Conservation (phyloP, 2,329 filamentous ascomycete species). For the Rhynchosporium agropyri region DNA sequence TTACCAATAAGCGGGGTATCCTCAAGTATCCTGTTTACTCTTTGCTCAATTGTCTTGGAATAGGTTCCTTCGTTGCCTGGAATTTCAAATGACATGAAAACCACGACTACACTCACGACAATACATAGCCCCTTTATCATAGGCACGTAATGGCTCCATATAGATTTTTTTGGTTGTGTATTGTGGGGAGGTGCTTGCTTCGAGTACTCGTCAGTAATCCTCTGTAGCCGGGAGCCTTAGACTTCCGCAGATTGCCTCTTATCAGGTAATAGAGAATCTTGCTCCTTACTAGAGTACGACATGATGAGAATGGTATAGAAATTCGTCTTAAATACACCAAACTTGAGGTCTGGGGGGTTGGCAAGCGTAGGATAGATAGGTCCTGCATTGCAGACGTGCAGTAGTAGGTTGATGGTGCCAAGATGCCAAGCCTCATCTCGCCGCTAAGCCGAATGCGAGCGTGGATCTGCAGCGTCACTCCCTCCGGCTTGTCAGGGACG, state of each 20-base stretch:
- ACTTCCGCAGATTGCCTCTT: constrained; percentile 38
- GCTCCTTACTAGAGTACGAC: constrained; percentile 37
- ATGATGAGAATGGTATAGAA: constrained; percentile 21
- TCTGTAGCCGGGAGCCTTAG: constrained; percentile 31
- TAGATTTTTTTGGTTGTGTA: neutral
- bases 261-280: constrained; percentile 40
- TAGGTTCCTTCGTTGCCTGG: constrained; percentile 19
- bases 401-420: constrained; percentile 5
- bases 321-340: neutral
- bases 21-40: constrained; percentile 49
- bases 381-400: too few relatives aligned
- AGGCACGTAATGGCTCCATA: constrained; percentile 13
- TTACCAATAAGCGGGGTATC: constrained; percentile 53
- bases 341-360: too few relatives aligned
- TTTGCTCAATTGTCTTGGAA: constrained; percentile 37
- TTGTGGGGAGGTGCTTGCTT: neutral
- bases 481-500: neutral
- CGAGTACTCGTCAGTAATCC: constrained; percentile 29
- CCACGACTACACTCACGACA: constrained; percentile 25
- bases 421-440: neutral
- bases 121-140: constrained; percentile 27
- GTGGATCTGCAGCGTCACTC: constrained; percentile 18
- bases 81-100: constrained; percentile 22
- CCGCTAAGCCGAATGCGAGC: constrained; percentile 17
- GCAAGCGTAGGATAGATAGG: too few relatives aligned